Percentiles rank a stretch among this genome's conserved stretches.
Evolutionary conservation across 805 yeast genomes (phyloP).

Genomic region (Myxozyma neotropica): DNA sequence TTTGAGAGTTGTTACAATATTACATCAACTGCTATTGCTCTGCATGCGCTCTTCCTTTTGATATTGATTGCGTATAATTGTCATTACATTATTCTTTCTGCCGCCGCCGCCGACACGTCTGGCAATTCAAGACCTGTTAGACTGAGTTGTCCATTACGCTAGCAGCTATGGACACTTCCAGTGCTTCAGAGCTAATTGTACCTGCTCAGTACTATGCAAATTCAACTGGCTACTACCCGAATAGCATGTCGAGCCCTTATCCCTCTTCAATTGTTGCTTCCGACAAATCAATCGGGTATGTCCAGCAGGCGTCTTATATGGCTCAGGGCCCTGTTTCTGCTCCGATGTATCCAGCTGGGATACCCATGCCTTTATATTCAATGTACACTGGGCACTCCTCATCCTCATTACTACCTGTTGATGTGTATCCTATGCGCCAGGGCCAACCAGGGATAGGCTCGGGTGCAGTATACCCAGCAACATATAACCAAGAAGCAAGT

Average conservation of each 20-base stretch:
- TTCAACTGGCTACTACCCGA: not conserved
- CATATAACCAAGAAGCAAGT: constrained; percentile 5
- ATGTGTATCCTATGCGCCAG: constrained; percentile 7
- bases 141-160: not conserved
- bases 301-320: constrained; percentile 2
- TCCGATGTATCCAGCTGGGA: constrained; percentile 17
- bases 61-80: too few relatives aligned
- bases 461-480: not conserved
- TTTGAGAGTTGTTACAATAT: too few relatives aligned
- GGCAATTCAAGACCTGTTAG: not conserved
- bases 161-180: not conserved
- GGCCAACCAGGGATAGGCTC: constrained; percentile 5
- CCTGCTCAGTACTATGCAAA: not conserved
- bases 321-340: constrained; percentile 12
- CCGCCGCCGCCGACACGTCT: too few relatives aligned
- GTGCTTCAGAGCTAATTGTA: not conserved
- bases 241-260: not conserved
- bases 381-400: constrained; percentile 25
- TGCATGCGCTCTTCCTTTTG: too few relatives aligned
- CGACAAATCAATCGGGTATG: constrained; percentile 2
- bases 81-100: too few relatives aligned
- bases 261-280: not conserved
- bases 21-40: too few relatives aligned
- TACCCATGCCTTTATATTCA: constrained; percentile 23
- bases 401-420: constrained; percentile 6